Conservation (phyloP, 768 basidiomycete genomes). For the Tulasnella sp. region DNA sequence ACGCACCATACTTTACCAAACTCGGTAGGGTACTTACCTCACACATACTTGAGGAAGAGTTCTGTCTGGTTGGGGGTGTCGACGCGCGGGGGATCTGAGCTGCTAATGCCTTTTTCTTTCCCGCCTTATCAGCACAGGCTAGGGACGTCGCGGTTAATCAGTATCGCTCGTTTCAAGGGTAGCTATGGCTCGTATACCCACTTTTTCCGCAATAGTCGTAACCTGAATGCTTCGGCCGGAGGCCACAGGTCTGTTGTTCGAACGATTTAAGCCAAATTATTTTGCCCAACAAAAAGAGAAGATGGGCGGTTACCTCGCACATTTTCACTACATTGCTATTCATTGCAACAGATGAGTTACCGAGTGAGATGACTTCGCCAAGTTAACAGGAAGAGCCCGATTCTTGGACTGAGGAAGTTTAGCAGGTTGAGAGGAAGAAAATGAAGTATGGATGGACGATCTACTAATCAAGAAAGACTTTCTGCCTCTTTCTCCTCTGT, state of each 20-base stretch:
- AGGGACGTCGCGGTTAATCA: neutral
- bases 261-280: neutral
- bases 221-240: neutral
- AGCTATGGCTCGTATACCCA: neutral
- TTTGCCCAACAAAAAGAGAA: neutral
- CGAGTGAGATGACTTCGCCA: neutral
- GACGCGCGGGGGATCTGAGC: neutral
- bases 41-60: neutral
- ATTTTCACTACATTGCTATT: no score
- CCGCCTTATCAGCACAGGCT: neutral
- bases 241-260: neutral
- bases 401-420: neutral
- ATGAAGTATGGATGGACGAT: neutral
- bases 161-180: neutral
- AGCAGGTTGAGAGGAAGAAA: neutral
- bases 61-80: neutral
- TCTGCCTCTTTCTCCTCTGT: neutral
- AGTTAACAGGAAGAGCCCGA: neutral
- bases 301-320: neutral
- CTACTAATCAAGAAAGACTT: neutral
- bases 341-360: no score
- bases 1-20: no score
- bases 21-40: neutral
- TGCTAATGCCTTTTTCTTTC: neutral
- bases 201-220: neutral